Evolutionary conservation across 2,329 filamentous ascomycete species (phyloP).

Genomic region (Cadophora gregata): DNA sequence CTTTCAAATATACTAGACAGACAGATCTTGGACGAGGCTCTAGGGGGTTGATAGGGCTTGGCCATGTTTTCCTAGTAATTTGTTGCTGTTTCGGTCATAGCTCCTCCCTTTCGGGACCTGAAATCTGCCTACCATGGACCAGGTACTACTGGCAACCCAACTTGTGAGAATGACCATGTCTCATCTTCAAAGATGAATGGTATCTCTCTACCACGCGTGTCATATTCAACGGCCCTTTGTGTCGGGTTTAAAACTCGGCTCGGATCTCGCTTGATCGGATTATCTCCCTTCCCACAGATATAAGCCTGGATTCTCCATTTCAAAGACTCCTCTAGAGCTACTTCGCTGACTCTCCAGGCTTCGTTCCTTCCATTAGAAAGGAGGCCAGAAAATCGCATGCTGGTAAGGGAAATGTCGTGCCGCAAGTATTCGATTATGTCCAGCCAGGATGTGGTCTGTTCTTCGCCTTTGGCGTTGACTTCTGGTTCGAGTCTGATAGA

Average conservation of each 20-base stretch:
- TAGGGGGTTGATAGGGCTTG: not conserved
- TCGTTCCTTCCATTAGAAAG: not conserved
- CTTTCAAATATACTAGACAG: too few species aligned
- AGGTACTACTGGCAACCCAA: not conserved
- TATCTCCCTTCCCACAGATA: not conserved
- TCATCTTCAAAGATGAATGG: slow-evolving; percentile 4
- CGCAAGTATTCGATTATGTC: slow-evolving; percentile 1
- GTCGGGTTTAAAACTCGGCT: not conserved
- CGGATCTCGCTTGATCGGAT: not conserved
- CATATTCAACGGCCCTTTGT: not conserved
- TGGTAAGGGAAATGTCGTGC: not conserved
- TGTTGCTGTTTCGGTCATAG: not conserved
- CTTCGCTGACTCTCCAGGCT: not conserved
- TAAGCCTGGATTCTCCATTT: slow-evolving; percentile 3
- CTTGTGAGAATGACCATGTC: slow-evolving; percentile 4
- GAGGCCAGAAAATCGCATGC: not conserved
- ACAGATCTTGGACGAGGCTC: too few species aligned
- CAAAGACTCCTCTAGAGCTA: not conserved
- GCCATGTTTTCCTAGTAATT: not conserved
- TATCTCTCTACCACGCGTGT: not conserved
- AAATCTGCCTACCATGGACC: not conserved
- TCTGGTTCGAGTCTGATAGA: not conserved
- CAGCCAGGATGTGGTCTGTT: slow-evolving; percentile 8
- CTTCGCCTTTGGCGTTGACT: not conserved
- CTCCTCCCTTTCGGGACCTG: not conserved